These are phyloP conservation scores for Chlamydomonas incerta DNA, from an alignment of 139 green algal species.

Conservation along the genomic window DNA sequence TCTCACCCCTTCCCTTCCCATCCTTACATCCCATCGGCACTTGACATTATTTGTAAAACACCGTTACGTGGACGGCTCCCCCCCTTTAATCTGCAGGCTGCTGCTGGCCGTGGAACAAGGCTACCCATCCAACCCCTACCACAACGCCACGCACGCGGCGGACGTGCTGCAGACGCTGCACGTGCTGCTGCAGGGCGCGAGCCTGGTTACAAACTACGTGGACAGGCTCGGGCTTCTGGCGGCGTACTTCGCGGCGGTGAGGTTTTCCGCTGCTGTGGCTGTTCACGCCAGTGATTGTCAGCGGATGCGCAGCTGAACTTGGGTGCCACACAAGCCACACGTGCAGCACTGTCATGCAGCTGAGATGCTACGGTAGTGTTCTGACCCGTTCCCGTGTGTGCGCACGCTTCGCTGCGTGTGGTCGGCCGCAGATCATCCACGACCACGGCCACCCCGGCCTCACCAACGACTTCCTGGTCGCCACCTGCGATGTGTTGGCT, in stretches of 20 bases:
- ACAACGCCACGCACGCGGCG: constrained; percentile 58
- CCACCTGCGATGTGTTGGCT: constrained; percentile 51
- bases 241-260: constrained; percentile 49
- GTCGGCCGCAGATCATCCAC: background rate
- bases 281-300: too few relatives aligned
- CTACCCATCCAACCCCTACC: constrained; percentile 55
- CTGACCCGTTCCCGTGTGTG: too few relatives aligned
- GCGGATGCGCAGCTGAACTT: too few relatives aligned
- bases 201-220: background rate
- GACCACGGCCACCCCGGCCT: constrained; percentile 51
- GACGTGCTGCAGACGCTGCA: constrained; percentile 59
- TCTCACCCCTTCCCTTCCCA: too few relatives aligned
- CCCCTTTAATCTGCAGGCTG: background rate
- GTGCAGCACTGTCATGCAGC: too few relatives aligned
- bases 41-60: too few relatives aligned
- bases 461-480: constrained; percentile 73
- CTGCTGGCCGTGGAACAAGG: constrained; percentile 17
- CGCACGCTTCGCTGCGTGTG: too few relatives aligned
- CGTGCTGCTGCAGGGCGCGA: constrained; percentile 45
- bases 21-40: too few relatives aligned
- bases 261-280: background rate
- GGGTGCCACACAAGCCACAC: too few relatives aligned
- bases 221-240: constrained; percentile 23
- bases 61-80: too few relatives aligned
- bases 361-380: too few relatives aligned